phyloP scores from a whole-genome alignment of 495 filamentous ascomycete genomes.

The Massariosphaeria phaeospora region DNA sequence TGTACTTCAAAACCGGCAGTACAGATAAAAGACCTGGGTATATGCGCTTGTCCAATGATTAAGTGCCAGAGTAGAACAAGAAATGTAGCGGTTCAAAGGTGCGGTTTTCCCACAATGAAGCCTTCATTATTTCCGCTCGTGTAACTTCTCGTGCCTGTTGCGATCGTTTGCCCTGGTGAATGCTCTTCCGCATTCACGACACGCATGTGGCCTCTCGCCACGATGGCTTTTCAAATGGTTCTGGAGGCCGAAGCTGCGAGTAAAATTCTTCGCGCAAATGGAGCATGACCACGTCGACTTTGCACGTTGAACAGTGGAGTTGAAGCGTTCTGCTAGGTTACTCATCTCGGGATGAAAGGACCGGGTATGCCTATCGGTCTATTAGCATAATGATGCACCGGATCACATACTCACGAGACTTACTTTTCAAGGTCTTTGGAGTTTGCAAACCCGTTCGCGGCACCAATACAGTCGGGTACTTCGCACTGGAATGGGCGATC shows the following conservation, averaged over 20 bases:
- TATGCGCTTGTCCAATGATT: not conserved
- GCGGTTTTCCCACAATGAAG: too few species aligned
- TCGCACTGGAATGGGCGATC: conserved; percentile 42
- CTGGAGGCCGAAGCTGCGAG: conserved; percentile 31
- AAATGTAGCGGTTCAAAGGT: not conserved
- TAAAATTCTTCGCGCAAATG: conserved; percentile 28
- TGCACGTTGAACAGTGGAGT: not conserved
- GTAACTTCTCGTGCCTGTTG: conserved; percentile 35
- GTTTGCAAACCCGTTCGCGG: conserved; percentile 40
- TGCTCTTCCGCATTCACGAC: conserved; percentile 30
- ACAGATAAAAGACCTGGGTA: too few species aligned
- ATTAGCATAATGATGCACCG: not conserved
- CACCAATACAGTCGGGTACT: conserved; percentile 32
- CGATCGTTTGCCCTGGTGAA: conserved; percentile 33
- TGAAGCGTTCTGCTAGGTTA: conserved; percentile 27
- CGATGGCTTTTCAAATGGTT: conserved; percentile 35
- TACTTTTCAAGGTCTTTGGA: conserved; percentile 41
- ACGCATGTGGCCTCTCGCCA: conserved; percentile 35
- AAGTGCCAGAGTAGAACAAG: not conserved
- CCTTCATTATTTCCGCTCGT: conserved; percentile 18
- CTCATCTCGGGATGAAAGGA: conserved; percentile 30
- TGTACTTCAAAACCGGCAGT: too few species aligned
- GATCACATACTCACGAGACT: too few species aligned
- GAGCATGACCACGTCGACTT: conserved; percentile 9
- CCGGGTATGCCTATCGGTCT: conserved; percentile 30